Conservation (phyloP, 1,139 yeast species). For the Candida pseudoviswanathii region DNA sequence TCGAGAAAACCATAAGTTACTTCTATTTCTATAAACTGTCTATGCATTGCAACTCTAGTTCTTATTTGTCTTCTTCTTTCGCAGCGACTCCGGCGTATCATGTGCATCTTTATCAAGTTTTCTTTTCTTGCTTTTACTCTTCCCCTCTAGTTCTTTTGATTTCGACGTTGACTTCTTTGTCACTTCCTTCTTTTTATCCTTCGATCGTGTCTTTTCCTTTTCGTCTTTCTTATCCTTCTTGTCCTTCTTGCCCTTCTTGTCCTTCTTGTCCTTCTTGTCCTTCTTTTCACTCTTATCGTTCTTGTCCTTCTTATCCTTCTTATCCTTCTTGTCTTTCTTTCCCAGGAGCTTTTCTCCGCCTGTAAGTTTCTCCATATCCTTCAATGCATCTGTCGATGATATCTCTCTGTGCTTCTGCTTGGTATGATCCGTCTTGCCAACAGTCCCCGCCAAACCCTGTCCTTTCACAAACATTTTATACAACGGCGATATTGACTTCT, state of each 20-base stretch:
- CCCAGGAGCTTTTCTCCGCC: slow-evolving; percentile 18
- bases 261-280: slow-evolving; percentile 22
- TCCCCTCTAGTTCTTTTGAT: slow-evolving; percentile 13
- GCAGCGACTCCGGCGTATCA: neutral
- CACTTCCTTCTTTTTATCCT: slow-evolving; percentile 19
- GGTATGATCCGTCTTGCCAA: slow-evolving; percentile 39
- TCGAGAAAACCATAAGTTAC: neutral
- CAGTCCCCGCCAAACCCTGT: slow-evolving; percentile 79
- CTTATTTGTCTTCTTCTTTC: neutral
- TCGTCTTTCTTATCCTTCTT: slow-evolving; percentile 19
- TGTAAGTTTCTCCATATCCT: slow-evolving; percentile 15
- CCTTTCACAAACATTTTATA: slow-evolving; percentile 84
- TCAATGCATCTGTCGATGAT: slow-evolving; percentile 15
- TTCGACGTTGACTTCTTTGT: slow-evolving; percentile 12
- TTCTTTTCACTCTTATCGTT: slow-evolving; percentile 22
- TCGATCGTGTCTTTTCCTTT: slow-evolving; percentile 18
- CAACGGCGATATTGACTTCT: slow-evolving; percentile 59
- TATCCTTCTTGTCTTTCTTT: slow-evolving; percentile 20
- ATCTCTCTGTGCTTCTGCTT: slow-evolving; percentile 20
- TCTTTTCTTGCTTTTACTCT: slow-evolving; percentile 18
- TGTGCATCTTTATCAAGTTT: slow-evolving; percentile 13
- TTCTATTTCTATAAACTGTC: neutral
- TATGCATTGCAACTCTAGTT: neutral
- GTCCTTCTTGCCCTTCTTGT: slow-evolving; percentile 20
- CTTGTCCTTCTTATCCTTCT: slow-evolving; percentile 22